Base-by-base conservation (phyloP, 768 basidiomycete species). In the Tephrocybe sp. region DNA sequence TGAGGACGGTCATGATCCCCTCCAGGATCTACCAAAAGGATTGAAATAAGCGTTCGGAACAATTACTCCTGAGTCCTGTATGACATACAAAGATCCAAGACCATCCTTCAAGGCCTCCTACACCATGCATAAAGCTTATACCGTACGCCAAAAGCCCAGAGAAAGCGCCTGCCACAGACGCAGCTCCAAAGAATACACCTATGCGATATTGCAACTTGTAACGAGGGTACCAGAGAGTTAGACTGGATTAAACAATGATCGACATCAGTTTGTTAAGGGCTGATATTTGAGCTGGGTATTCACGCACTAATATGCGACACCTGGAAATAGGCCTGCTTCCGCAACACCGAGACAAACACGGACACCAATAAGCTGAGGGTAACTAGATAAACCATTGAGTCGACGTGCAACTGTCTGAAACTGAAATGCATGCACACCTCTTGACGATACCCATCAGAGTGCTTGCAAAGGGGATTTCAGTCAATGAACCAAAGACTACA, bases 321-420 rank as follows among this genome's bases (percentile, higher is more conserved):
- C 86, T 11, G 87, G 86, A 63, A 85, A 89, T 9, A 87, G 61
- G 3, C 87, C 85, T 4, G 84, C 82, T 65, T 89, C 87, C 0
- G 84, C 77, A 2, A 84, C 60, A 3, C 87, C 87, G 0, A 88
- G 76, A 51, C 76, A 78, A 7, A 82, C 65, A 9, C 84, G 77
- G 8, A 71, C 72, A 17, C 74, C 83, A 11, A 84, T 75, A 12
- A 87, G 75, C 59, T 85, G 78, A 9, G 76, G 76, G 59, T 83
- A 87, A 22, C 85, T 86, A 17, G 5, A 52, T 12, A 34, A 39
- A 39, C 34, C 34, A 46, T 32, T 6, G 14, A 26, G 7, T 26
- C 26, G 0, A 11, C 7, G n/a, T 26, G 16, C 5, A 17, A 40
- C 26, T 9, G 11, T 17, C 14, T 16, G 20, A 1, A 26, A 30